These are phyloP conservation scores for Chytriomyces confervae DNA, from an alignment of 192 early-diverging fungal genomes.

Conservation along the genomic window DNA sequence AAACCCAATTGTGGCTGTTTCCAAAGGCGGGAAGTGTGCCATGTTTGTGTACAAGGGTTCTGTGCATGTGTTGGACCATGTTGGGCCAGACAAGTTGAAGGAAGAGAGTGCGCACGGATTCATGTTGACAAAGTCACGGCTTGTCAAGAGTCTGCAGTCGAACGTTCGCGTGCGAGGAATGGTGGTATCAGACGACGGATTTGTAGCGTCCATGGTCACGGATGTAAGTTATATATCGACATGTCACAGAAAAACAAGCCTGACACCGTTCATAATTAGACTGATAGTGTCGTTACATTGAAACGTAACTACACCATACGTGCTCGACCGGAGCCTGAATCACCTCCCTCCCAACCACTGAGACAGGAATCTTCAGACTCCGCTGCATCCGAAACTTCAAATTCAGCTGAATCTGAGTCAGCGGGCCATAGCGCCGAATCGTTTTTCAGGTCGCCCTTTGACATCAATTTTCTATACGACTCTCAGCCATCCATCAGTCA, in stretches of 20 bases:
- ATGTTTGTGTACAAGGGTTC: constrained; percentile 19
- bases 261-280: background rate
- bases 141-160: constrained; percentile 14
- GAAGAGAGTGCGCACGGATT: constrained; percentile 14
- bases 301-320: constrained; percentile 6
- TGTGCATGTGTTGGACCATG: constrained; percentile 19
- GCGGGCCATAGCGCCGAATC: background rate
- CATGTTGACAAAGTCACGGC: constrained; percentile 10
- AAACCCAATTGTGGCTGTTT: constrained; percentile 13
- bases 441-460: constrained; percentile 5
- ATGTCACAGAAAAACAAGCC: background rate
- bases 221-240: background rate
- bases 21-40: background rate
- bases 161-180: constrained; percentile 11
- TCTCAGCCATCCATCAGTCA: constrained; percentile 2
- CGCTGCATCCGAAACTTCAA: background rate
- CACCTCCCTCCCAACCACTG: background rate
- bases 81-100: background rate
- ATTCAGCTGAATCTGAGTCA: background rate
- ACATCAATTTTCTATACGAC: constrained; percentile 15
- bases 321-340: background rate
- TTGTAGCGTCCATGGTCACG: background rate
- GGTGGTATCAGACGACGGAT: constrained; percentile 11
- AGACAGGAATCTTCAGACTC: background rate
- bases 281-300: constrained; percentile 11